These are phyloP conservation scores for Collybiopsis confluens DNA, from an alignment of 768 basidiomycete genomes.

Conservation along the genomic window DNA sequence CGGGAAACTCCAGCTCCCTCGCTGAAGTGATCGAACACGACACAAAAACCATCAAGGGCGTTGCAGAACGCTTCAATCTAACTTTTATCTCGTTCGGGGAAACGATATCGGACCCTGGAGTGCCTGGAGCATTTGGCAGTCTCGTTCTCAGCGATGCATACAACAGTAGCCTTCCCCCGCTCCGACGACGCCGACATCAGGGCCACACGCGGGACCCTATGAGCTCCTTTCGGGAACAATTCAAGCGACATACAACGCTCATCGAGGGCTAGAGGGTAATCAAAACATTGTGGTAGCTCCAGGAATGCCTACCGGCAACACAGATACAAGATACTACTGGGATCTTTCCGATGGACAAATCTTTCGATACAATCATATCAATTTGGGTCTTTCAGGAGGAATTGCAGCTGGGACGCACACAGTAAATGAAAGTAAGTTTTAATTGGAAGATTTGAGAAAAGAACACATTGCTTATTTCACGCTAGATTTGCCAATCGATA, in stretches of 20 bases:
- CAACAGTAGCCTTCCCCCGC: conserved; percentile 42
- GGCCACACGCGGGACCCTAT: conserved; percentile 20
- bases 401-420: conserved; percentile 37
- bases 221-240: conserved; percentile 39
- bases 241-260: conserved; percentile 31
- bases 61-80: conserved; percentile 35
- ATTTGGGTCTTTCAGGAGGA: conserved; percentile 14
- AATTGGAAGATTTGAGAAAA: too few species aligned
- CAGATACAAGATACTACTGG: conserved; percentile 35
- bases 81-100: conserved; percentile 36
- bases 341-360: conserved; percentile 28
- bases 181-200: conserved; percentile 34
- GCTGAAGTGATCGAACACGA: conserved; percentile 24
- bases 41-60: conserved; percentile 24
- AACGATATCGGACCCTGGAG: conserved; percentile 14
- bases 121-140: conserved; percentile 19
- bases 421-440: conserved; percentile 44
- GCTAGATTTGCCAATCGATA: conserved; percentile 26
- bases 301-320: not conserved
- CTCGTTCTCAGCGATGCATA: conserved; percentile 36
- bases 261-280: conserved; percentile 14
- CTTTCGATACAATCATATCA: conserved; percentile 44
- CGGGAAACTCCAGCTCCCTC: conserved; percentile 25
- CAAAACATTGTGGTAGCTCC: conserved; percentile 6
- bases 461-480: not conserved